These are phyloP conservation scores for Canavalia gladiata DNA, from an alignment of 306 rosid species.

Conservation along the genomic window DNA sequence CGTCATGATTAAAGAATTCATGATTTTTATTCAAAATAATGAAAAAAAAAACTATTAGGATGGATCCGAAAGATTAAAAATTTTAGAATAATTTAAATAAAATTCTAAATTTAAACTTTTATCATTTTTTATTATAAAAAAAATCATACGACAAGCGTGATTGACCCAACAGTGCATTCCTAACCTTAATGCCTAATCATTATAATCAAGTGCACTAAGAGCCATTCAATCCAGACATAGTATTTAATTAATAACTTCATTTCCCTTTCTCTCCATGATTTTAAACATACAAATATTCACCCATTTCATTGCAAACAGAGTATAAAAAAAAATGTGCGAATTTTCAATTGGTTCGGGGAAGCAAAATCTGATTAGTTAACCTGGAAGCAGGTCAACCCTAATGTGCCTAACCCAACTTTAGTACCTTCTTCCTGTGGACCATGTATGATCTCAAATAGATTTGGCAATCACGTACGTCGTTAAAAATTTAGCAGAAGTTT, in stretches of 20 bases:
- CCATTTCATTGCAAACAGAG: background rate
- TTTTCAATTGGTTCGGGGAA: conserved; percentile 3
- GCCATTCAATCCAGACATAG: background rate
- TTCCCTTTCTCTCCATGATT: background rate
- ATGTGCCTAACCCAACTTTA: conserved; percentile 28
- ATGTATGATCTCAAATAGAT: background rate
- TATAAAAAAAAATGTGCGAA: background rate
- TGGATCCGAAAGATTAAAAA: no score
- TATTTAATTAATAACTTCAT: background rate
- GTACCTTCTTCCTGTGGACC: background rate
- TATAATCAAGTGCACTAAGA: background rate
- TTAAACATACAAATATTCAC: background rate
- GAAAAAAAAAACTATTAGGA: no score
- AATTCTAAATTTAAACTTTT: no score
- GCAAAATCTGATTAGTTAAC: conserved; percentile 38
- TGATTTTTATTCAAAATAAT: background rate
- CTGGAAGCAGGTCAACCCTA: conserved; percentile 28
- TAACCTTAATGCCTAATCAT: background rate
- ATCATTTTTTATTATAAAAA: no score
- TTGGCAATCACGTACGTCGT: background rate
- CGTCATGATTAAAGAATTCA: conserved; percentile 2
- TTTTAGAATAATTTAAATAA: no score
- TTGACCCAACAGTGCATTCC: background rate
- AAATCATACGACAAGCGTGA: background rate
- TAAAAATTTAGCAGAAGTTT: background rate